Evolutionary conservation across 495 filamentous ascomycete genomes (phyloP).

Genomic region (Penicillium antarcticum): DNA sequence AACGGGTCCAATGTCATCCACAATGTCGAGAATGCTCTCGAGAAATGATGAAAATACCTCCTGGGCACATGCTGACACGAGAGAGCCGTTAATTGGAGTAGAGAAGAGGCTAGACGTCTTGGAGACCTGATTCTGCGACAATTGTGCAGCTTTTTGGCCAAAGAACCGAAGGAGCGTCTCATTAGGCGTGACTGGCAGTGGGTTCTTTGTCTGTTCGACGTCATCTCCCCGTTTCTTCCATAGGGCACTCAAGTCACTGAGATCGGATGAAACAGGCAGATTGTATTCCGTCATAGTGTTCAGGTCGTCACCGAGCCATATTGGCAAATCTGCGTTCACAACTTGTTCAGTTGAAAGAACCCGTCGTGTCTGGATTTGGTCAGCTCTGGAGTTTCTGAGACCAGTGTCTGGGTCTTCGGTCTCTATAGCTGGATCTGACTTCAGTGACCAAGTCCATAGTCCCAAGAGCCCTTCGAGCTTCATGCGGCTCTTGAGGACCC

Average conservation of each 20-base stretch:
- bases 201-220: not conserved
- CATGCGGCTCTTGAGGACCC: not conserved
- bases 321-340: not conserved
- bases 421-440: constrained; percentile 1
- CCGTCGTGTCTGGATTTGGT: not conserved
- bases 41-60: constrained; percentile 11
- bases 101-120: not conserved
- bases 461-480: constrained; percentile 9
- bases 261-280: not conserved
- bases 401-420: not conserved
- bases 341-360: not conserved
- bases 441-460: constrained; percentile 9
- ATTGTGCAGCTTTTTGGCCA: not conserved
- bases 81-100: not conserved
- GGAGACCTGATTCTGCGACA: not conserved
- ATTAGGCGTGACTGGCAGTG: not conserved
- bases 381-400: not conserved
- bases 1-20: constrained; percentile 1
- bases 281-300: not conserved
- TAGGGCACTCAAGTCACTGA: not conserved
- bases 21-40: not conserved
- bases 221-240: not conserved
- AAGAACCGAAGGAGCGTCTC: not conserved
- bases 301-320: not conserved
- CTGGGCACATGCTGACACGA: constrained; percentile 4